Percentiles rank a stretch among this genome's conserved stretches.
phyloP scores from a whole-genome alignment of 352 stramenopile genomes.

The Plasmopara halstedii region DNA sequence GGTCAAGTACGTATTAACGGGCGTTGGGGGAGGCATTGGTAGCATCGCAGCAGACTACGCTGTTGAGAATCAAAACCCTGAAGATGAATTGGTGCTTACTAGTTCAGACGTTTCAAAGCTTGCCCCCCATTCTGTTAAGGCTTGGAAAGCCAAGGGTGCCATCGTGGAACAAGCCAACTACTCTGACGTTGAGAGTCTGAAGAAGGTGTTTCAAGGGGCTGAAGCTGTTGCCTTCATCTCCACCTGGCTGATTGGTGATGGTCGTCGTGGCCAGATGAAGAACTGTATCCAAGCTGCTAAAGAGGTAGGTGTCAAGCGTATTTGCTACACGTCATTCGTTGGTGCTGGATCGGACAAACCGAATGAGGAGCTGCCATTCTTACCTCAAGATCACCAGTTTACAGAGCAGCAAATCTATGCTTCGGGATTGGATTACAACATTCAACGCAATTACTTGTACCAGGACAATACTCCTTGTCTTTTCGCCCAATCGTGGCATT shows the following conservation, averaged over 20 bases:
- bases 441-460: conserved; percentile 33
- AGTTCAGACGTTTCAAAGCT: conserved; percentile 17
- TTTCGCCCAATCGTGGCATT: conserved; percentile 24
- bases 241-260: conserved; percentile 21
- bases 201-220: conserved; percentile 17
- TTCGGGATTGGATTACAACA: conserved; percentile 25
- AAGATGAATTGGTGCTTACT: conserved; percentile 18
- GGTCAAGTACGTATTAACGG: conserved; percentile 21
- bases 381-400: conserved; percentile 24
- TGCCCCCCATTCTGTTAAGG: not conserved
- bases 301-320: conserved; percentile 17
- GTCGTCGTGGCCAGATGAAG: conserved; percentile 12
- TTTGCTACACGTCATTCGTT: conserved; percentile 28
- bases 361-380: conserved; percentile 24
- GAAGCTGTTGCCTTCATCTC: conserved; percentile 21
- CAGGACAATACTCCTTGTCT: conserved; percentile 23
- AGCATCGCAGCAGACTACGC: conserved; percentile 18
- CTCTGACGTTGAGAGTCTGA: conserved; percentile 16
- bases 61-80: conserved; percentile 11
- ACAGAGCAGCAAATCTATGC: conserved; percentile 10
- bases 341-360: conserved; percentile 11
- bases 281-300: conserved; percentile 17
- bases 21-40: conserved; percentile 20
- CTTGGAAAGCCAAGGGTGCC: conserved; percentile 8
- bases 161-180: conserved; percentile 13